Evolutionary conservation across 768 basidiomycete species (phyloP), one percentile per base, ranked within the genome.

Genomic region (Leucocoprinus sp.): DNA sequence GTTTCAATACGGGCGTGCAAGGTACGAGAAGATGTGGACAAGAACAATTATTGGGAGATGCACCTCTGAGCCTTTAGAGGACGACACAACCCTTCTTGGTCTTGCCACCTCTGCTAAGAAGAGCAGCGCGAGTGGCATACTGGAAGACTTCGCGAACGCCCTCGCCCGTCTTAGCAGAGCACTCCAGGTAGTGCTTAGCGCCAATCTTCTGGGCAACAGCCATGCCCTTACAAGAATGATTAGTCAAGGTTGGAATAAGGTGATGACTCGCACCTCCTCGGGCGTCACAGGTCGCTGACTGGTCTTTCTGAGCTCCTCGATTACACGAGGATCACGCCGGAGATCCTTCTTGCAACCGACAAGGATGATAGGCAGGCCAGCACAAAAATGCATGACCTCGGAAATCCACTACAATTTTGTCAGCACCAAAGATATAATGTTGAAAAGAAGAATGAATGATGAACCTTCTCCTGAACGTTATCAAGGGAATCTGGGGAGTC

Each of bases 311-410:
- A 99, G 79, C 68, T 95, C 92, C 50, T 96, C 92, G 43, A 95
- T 86, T 39, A 93, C 92, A 61, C 91, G 80, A 24, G 80, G 78
- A 68, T 99, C 95, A 57, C 88, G 82, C 65, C 95, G 75, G 50
- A 99, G 78, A 69, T 99, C 96, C 76, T 93, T 97, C 82, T 98
- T 98, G 79, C 91, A 96, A 12, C 91, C 96, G 53, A 99, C 93
- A 48, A 99, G 85, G 60, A 99, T 91, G 70, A 96, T 85, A 38
- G 96, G 96, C 36, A 97, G 71, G 40, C 85, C 86, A 7, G 86
- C 76, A 64, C 95, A 98, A 68, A 98, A 96, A 66, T 98, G 96
- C 76, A 91, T 85, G 34, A 99, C 93, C 63, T 99, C 95, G 29
- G 92, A 89, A 59, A 97, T 95, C 95, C 95, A 99, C 93, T 97